Conservation (phyloP, 2,329 filamentous ascomycete genomes). For the Waltergamsia citrina region DNA sequence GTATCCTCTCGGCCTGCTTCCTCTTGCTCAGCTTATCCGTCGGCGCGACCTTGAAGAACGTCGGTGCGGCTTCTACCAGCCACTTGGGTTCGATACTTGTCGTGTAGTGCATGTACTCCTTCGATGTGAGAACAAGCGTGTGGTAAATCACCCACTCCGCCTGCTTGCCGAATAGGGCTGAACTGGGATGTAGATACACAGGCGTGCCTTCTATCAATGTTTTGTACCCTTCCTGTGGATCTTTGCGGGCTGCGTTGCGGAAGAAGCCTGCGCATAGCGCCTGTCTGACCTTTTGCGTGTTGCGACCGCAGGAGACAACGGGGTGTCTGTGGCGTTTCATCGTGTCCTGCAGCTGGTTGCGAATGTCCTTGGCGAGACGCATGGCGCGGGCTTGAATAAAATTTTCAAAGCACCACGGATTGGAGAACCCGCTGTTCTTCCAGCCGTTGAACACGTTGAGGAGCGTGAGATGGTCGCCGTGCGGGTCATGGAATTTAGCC, state of each 20-base stretch:
- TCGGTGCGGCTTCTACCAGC: constrained; percentile 93
- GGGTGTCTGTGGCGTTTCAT: constrained; percentile 85
- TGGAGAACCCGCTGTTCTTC: constrained; percentile 75
- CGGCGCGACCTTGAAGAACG: constrained; percentile 94
- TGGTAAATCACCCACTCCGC: constrained; percentile 96
- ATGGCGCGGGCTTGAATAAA: constrained; percentile 92
- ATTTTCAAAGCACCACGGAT: constrained; percentile 94
- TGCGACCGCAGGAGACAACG: constrained; percentile 74
- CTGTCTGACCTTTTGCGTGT: constrained; percentile 80
- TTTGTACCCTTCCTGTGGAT: constrained; percentile 95
- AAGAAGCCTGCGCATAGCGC: constrained; percentile 93
- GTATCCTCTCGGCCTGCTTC: constrained; percentile 89
- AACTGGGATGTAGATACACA: constrained; percentile 88
- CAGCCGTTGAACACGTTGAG: constrained; percentile 97
- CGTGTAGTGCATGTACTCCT: constrained; percentile 97
- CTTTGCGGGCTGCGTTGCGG: constrained; percentile 88
- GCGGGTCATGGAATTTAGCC: constrained; percentile 90
- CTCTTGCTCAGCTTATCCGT: constrained; percentile 81
- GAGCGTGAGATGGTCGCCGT: constrained; percentile 88
- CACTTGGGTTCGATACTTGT: constrained; percentile 89
- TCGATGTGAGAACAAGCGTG: constrained; percentile 80
- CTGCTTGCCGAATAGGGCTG: constrained; percentile 88
- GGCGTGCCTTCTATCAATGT: constrained; percentile 92
- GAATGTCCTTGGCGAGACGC: constrained; percentile 81
- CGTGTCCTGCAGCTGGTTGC: constrained; percentile 85